A percentile compares a stretch with the other conserved stretches of the same genome.
Evolutionary conservation across 192 early-diverging fungal genomes (phyloP).

Genomic region (Coemansia sp.): DNA sequence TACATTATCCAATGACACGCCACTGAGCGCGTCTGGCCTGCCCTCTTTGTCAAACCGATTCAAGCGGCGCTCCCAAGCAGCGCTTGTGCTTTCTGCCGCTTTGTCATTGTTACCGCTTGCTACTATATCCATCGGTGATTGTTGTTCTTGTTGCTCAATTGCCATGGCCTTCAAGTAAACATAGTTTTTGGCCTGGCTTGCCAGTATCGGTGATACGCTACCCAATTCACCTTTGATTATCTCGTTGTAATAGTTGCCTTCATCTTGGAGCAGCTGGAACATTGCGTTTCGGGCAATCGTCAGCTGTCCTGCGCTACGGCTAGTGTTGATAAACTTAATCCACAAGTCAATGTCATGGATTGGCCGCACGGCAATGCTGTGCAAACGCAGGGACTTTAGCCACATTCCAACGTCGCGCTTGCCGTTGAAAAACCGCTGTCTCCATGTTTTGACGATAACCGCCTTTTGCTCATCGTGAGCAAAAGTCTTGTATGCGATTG

Average conservation of each 20-base stretch:
- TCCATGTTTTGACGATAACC: constrained; percentile 86
- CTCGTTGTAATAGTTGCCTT: constrained; percentile 28
- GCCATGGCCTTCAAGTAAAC: constrained; percentile 6
- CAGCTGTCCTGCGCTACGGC: constrained; percentile 79
- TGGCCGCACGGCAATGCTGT: constrained; percentile 83
- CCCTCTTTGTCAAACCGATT: constrained; percentile 7
- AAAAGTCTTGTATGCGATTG: constrained; percentile 80
- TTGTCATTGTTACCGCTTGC: neutral
- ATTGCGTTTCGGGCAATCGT: constrained; percentile 42
- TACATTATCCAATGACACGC: constrained; percentile 15
- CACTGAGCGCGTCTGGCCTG: neutral
- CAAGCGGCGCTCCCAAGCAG: constrained; percentile 16
- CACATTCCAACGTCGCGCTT: constrained; percentile 94
- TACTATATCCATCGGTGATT: neutral
- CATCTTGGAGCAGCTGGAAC: constrained; percentile 27
- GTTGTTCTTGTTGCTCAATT: neutral
- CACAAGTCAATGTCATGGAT: constrained; percentile 92
- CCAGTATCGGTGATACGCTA: neutral
- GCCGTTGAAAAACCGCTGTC: constrained; percentile 74
- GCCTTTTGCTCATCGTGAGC: constrained; percentile 70
- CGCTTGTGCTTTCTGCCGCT: neutral
- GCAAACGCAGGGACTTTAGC: constrained; percentile 86
- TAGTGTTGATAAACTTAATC: constrained; percentile 94
- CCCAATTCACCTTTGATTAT: constrained; percentile 19
- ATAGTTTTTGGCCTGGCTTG: constrained; percentile 30